Evolutionary conservation across 805 yeast species (phyloP), one percentile per base, ranked within the genome.

Genomic region (Yamadazyma sp.): DNA sequence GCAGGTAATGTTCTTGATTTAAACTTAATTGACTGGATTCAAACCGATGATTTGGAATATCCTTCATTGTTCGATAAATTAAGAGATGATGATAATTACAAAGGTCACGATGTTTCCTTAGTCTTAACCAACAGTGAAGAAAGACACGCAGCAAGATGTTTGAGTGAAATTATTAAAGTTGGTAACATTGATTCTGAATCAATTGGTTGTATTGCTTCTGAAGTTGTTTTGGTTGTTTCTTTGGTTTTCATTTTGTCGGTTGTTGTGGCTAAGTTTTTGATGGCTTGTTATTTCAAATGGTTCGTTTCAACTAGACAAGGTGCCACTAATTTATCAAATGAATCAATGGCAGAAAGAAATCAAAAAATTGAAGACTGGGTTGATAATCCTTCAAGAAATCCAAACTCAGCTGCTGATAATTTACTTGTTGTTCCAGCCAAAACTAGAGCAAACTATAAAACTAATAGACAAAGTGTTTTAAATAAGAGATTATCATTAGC

Each of bases 241-340:
- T 71, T 93, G 50, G 81, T 84, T 7, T 87, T 93, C 55, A 89
- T 93, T 49, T 68, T 93, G 39, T 74, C 94, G 2, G 76, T 93
- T 35, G 95, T 88, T 16, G 52, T 80, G 34, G 69, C 70, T 27
- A 89, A 89, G 61, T 93, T 93, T 50, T 38, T 83, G 10, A 69
- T 91, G 56, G 97, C 98, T 0, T 81, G 91, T 53, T 86, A 88
- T 56, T 93, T 82, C 70, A 80, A 83, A 48, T 91, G 96, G 95
- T 60, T 78, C 39, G 62, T 91, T 13, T 73, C 68, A 31, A 76
- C 78, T 27, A 70, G 61, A 23, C 96, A 88, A 62, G 98, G 98
- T 42, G 93, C 93, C 3, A 75, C 73, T 41, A 64, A 63, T 18
- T 65, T 80, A 31, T 75, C 78, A 40, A 69, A 73, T 43, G 78